phyloP scores from a whole-genome alignment of 768 basidiomycete species.

The Rhodosporidiobolus sp. region DNA sequence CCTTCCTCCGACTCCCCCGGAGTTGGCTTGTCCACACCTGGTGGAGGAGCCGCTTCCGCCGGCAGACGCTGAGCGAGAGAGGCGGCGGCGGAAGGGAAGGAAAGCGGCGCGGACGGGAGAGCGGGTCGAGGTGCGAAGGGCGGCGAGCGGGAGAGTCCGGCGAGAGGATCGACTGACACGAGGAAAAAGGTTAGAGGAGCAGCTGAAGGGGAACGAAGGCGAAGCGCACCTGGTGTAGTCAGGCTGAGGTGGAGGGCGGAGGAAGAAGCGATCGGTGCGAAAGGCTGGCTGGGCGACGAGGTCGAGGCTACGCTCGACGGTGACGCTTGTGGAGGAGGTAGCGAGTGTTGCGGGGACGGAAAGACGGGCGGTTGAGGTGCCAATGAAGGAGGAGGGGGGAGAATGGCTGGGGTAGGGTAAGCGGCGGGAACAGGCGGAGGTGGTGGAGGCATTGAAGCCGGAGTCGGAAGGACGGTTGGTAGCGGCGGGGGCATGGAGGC shows the following conservation, averaged over 20 bases:
- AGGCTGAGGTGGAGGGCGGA: no score
- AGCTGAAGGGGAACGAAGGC: no score
- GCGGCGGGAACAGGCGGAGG: background rate
- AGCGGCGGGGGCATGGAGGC: background rate
- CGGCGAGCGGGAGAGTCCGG: background rate
- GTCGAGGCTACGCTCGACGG: background rate
- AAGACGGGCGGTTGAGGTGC: background rate
- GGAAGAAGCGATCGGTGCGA: no score
- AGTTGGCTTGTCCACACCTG: background rate
- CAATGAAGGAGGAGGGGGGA: background rate
- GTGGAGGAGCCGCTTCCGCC: no score
- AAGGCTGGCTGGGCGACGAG: background rate
- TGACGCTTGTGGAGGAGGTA: background rate
- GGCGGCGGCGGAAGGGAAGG: no score
- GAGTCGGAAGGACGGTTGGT: background rate
- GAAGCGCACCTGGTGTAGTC: no score
- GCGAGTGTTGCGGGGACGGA: background rate
- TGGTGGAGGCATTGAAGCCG: background rate
- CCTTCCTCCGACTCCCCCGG: background rate
- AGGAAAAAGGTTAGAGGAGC: no score
- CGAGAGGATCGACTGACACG: no score
- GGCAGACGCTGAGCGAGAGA: no score
- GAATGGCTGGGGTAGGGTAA: background rate
- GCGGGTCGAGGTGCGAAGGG: background rate
- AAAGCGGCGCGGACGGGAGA: background rate